Percentiles rank a stretch among this genome's conserved stretches.
These are phyloP conservation scores for Corymbia maculata DNA, from an alignment of 345 rosid genomes.

Conservation along the genomic window DNA sequence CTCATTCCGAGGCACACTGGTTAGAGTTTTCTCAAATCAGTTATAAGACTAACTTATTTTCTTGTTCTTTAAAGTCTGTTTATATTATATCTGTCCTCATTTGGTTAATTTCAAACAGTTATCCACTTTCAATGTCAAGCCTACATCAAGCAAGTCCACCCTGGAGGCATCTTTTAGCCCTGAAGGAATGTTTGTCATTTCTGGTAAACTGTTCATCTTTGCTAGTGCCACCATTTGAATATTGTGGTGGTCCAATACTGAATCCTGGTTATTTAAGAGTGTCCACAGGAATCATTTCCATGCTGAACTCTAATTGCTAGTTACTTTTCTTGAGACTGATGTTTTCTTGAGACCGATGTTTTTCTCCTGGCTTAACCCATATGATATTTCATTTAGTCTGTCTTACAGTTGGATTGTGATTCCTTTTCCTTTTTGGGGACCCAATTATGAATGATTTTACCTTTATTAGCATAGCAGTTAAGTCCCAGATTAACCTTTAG, in stretches of 20 bases:
- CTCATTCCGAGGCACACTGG: constrained; percentile 82
- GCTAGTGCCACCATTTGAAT: neutral
- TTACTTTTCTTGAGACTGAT: neutral
- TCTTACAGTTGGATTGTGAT: neutral
- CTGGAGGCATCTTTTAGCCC: constrained; percentile 97
- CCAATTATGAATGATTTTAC: neutral
- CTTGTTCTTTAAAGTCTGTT: neutral
- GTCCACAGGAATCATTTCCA: neutral
- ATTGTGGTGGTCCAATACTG: neutral
- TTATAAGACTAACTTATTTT: neutral
- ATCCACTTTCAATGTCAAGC: constrained; percentile 75
- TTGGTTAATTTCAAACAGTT: constrained; percentile 30
- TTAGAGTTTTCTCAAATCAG: neutral
- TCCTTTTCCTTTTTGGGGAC: neutral
- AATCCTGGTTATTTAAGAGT: neutral
- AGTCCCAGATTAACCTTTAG: neutral
- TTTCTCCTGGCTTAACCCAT: neutral
- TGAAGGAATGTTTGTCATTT: constrained; percentile 82
- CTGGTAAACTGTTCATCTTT: constrained; percentile 36
- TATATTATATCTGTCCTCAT: neutral
- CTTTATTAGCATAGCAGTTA: neutral
- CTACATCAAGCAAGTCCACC: constrained; percentile 69
- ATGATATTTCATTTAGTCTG: neutral
- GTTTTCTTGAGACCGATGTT: neutral
- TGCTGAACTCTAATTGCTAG: neutral